Conservation (phyloP, 768 basidiomycete species). For the Chalciporus pseudorubinellus region DNA sequence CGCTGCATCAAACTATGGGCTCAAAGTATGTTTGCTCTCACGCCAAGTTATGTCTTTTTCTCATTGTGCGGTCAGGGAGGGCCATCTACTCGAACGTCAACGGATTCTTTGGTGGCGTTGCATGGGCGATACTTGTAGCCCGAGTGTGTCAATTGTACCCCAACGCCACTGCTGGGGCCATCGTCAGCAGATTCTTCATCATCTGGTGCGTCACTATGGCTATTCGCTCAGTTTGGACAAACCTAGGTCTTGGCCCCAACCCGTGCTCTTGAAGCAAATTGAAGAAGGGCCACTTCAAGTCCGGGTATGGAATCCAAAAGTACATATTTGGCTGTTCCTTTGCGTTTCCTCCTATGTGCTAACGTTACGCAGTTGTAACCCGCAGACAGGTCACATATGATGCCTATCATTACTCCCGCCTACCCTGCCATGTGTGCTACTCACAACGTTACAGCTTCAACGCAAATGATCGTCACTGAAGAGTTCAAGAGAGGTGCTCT, state of each 20-base stretch:
- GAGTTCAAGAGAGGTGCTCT: constrained; percentile 86
- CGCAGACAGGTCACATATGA: constrained; percentile 88
- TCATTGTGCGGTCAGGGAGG: constrained; percentile 53
- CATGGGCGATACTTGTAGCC: constrained; percentile 99
- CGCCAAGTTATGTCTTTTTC: constrained; percentile 2
- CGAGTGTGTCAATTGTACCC: constrained; percentile 99
- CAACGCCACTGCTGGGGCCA: constrained; percentile 88
- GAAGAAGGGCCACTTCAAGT: constrained; percentile 93
- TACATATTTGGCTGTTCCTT: constrained; percentile 25
- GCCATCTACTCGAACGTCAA: constrained; percentile 98
- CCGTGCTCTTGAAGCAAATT: constrained; percentile 94
- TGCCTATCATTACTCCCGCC: constrained; percentile 99
- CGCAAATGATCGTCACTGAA: constrained; percentile 92
- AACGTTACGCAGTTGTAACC: constrained; percentile 70
- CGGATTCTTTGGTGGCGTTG: constrained; percentile 96
- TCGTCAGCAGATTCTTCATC: constrained; percentile 97
- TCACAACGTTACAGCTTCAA: constrained; percentile 95
- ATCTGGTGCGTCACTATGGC: constrained; percentile 68
- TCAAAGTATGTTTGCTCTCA: constrained; percentile 59
- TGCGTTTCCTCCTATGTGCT: neutral
- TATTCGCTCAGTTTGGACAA: neutral
- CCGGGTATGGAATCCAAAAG: constrained; percentile 97
- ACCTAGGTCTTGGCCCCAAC: constrained; percentile 95
- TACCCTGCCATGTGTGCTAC: constrained; percentile 99
- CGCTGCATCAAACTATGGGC: constrained; percentile 99